Evolutionary conservation across 768 basidiomycete species (phyloP).

Genomic region (Boletus subparvulus): DNA sequence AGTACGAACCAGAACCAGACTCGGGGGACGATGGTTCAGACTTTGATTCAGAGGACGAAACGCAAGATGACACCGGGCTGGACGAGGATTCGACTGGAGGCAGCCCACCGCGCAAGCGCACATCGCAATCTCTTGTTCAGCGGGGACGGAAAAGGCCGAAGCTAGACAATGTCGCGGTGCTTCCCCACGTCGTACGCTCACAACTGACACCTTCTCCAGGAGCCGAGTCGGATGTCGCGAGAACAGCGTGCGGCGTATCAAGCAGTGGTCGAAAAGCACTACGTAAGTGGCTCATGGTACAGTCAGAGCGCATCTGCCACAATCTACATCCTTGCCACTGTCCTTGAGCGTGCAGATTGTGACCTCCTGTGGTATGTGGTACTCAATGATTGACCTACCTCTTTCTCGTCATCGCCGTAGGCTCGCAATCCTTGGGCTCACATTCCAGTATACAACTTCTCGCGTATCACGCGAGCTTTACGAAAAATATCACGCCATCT

Average conservation of each 20-base stretch:
- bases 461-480: constrained; percentile 87
- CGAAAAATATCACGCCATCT: constrained; percentile 76
- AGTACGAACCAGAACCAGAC: constrained; percentile 80
- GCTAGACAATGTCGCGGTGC: constrained; percentile 43
- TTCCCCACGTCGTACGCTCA: background rate
- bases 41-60: constrained; percentile 44
- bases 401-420: constrained; percentile 38
- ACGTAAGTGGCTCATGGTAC: constrained; percentile 78
- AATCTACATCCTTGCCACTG: constrained; percentile 85
- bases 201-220: constrained; percentile 30
- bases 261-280: constrained; percentile 74
- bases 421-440: constrained; percentile 91
- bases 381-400: background rate
- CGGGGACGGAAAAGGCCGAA: constrained; percentile 58
- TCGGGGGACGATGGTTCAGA: constrained; percentile 59
- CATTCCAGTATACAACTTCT: constrained; percentile 86
- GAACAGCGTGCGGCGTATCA: constrained; percentile 69
- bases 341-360: constrained; percentile 90
- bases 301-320: constrained; percentile 89
- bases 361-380: constrained; percentile 81
- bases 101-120: constrained; percentile 49
- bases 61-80: constrained; percentile 39
- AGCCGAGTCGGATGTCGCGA: constrained; percentile 58
- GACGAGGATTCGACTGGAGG: constrained; percentile 42
- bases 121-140: constrained; percentile 40